Conservation (phyloP, 78 protist genomes). For the Anaeramoeba ignava region DNA sequence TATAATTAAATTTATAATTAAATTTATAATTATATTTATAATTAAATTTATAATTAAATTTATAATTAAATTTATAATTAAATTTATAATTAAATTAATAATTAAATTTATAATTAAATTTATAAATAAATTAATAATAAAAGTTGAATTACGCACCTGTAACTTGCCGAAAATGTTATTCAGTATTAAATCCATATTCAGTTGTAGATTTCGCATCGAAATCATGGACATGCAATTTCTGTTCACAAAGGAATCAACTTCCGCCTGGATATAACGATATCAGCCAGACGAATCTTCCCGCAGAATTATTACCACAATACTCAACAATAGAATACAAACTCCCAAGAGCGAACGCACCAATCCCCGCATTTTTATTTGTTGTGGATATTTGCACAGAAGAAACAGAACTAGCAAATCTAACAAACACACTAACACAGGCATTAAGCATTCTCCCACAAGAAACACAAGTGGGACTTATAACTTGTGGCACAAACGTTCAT, state of each 20-base stretch:
- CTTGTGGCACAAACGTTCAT: slow-evolving; percentile 84
- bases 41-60: too few relatives aligned
- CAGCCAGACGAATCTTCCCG: slow-evolving; percentile 56
- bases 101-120: too few relatives aligned
- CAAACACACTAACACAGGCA: slow-evolving; percentile 60
- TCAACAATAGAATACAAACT: slow-evolving; percentile 67
- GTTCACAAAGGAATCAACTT: slow-evolving; percentile 66
- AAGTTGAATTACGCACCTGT: too few relatives aligned
- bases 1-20: too few relatives aligned
- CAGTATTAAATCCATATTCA: too few relatives aligned
- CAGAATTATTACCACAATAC: slow-evolving; percentile 74
- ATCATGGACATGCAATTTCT: slow-evolving; percentile 83
- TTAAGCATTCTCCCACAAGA: slow-evolving; percentile 66
- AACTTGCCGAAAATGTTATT: too few relatives aligned
- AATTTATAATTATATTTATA: too few relatives aligned
- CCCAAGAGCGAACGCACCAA: too few relatives aligned
- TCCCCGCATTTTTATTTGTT: slow-evolving; percentile 74
- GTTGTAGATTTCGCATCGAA: too few relatives aligned
- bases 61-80: too few relatives aligned
- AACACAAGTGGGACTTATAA: slow-evolving; percentile 80
- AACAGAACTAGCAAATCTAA: slow-evolving; percentile 63
- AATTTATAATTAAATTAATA: too few relatives aligned
- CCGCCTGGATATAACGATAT: slow-evolving; percentile 73
- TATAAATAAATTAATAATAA: too few relatives aligned
- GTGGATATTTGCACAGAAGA: slow-evolving; percentile 74